These are phyloP conservation scores for Pseudogymnoascus sp. DNA, from an alignment of 2,329 filamentous ascomycete species.

Conservation along the genomic window DNA sequence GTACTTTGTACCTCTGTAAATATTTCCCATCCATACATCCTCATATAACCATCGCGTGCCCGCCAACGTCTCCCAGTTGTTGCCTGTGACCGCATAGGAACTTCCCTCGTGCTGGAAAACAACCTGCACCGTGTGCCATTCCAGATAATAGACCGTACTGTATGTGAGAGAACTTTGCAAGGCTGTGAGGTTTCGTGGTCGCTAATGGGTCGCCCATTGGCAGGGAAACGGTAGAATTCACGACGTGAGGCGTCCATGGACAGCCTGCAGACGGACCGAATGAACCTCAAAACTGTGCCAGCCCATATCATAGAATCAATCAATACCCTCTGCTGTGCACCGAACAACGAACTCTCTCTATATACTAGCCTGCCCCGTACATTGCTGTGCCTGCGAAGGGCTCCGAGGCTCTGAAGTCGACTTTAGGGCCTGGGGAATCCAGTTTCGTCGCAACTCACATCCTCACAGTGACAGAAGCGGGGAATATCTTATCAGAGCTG, in stretches of 20 bases:
- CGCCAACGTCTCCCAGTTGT: background rate
- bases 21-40: slow-evolving; percentile 7
- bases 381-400: background rate
- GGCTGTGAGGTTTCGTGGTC: slow-evolving; percentile 8
- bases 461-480: background rate
- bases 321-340: background rate
- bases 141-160: background rate
- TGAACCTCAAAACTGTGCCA: background rate
- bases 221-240: slow-evolving; percentile 9
- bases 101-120: background rate
- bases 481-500: background rate
- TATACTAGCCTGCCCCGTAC: slow-evolving; percentile 2
- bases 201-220: slow-evolving; percentile 8
- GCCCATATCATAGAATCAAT: slow-evolving; percentile 2
- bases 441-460: background rate
- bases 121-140: background rate
- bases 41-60: slow-evolving; percentile 7
- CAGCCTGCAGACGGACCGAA: slow-evolving; percentile 2
- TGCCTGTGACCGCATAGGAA: slow-evolving; percentile 1
- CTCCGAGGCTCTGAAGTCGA: slow-evolving; percentile 3
- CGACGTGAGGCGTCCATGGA: slow-evolving; percentile 6
- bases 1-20: slow-evolving; percentile 8
- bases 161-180: slow-evolving; percentile 1
- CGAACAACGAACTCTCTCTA: background rate
- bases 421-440: slow-evolving; percentile 2